Evolutionary conservation across 768 basidiomycete species (phyloP), one percentile per base, ranked within the genome.

Genomic region (Asterophora parasitica): DNA sequence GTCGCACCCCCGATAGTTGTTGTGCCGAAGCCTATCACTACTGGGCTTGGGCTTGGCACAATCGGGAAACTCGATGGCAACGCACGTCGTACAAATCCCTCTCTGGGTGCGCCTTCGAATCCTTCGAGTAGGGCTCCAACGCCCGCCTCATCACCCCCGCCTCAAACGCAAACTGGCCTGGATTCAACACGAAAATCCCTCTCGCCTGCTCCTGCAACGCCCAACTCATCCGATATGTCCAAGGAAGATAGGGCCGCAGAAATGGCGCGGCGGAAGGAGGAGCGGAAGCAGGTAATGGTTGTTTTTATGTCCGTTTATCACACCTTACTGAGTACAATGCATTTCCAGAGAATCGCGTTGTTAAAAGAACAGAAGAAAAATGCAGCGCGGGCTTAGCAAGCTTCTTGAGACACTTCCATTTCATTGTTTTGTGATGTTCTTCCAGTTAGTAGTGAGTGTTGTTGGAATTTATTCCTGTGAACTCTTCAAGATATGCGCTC

Each of bases 191-290:
- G 27, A 10, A 49, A 42, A 38, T 59, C 57, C 15, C 41, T 55
- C n/a, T 20, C 55, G n/a, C 46, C 56, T 1, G 49, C 60, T 31
- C 31, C 53, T 7, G 47, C 62, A n/a, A 40, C 60, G n/a, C 46
- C 66, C 2, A 55, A 60, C 19, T 69, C 73, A 46, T 65, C 77
- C 20, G 65, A 63, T 1, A 72, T 92, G 76, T 77, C 79, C 20
- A 96, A 92, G 64, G 95, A 96, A 64, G 92, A 94, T 56, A 95
- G 88, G 65, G 89, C 89, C 1, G 83, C 82, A n/a, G 92, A 96
- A 70, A 86, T 97, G 83, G 87, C 86, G 7, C 73, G 86, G 53
- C 74, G 93, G 50, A 87, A 94, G 60, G 94, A 97, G 63, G 95
- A 97, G 63, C 72, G 95, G 37, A 92, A 87, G 63, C 82, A 90